Evolutionary conservation across 2,329 filamentous ascomycete species (phyloP).

Genomic region (Stachybotrys echinatus): DNA sequence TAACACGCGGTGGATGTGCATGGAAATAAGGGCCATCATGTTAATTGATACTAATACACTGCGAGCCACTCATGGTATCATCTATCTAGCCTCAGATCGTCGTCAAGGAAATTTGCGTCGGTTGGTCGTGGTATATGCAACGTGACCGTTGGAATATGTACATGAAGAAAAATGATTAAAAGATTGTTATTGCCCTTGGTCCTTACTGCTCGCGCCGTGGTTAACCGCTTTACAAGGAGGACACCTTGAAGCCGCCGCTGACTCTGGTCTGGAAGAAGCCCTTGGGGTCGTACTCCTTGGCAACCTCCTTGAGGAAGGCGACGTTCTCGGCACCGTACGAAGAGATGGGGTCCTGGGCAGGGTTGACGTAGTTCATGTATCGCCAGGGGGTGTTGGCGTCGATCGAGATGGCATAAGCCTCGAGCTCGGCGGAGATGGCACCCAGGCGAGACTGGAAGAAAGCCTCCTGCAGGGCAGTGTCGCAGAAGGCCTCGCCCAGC

Average conservation of each 20-base stretch:
- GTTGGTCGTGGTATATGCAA: no score
- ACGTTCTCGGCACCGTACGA: neutral
- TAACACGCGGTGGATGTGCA: no score
- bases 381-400: neutral
- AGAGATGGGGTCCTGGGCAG: neutral
- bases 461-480: neutral
- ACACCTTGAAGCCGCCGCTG: neutral
- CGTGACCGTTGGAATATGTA: no score
- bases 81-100: no score
- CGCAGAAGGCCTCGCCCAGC: neutral
- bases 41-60: no score
- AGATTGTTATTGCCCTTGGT: no score
- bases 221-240: neutral
- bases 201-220: no score
- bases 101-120: no score
- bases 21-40: no score
- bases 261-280: neutral
- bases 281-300: neutral
- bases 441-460: neutral
- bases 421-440: neutral
- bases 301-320: neutral
- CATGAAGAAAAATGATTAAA: neutral
- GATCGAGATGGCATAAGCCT: neutral
- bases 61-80: no score
- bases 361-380: conserved; percentile 1